Conservation (phyloP, 805 yeast genomes). For the Vanderwaltozyma yarrowii region DNA sequence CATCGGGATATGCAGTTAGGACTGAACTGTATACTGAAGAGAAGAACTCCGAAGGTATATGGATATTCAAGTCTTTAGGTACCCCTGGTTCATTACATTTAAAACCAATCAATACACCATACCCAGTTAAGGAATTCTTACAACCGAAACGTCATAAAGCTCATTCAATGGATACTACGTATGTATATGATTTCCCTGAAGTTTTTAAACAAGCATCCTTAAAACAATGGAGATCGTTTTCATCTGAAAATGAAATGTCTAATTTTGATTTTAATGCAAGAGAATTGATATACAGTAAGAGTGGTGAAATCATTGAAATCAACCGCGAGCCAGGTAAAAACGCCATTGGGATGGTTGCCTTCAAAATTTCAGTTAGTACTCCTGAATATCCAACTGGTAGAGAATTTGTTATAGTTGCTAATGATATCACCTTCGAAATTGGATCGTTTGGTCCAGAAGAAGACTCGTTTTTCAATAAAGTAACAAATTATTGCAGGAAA, state of each 20-base stretch:
- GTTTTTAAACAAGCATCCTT: slow-evolving; percentile 86
- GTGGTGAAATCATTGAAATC: slow-evolving; percentile 70
- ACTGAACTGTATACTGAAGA: slow-evolving; percentile 91
- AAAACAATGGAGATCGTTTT: slow-evolving; percentile 69
- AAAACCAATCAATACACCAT: slow-evolving; percentile 89
- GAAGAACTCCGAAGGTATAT: slow-evolving; percentile 81
- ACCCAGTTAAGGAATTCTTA: slow-evolving; percentile 93
- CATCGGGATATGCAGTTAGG: slow-evolving; percentile 94
- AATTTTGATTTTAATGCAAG: slow-evolving; percentile 61
- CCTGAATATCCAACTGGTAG: slow-evolving; percentile 97
- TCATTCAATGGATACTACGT: slow-evolving; percentile 95
- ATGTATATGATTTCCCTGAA: slow-evolving; percentile 98
- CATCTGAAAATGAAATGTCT: slow-evolving; percentile 36
- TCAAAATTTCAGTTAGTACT: slow-evolving; percentile 80
- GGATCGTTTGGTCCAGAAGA: slow-evolving; percentile 99
- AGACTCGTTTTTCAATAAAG: slow-evolving; percentile 83
- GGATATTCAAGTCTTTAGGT: slow-evolving; percentile 94
- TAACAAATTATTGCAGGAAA: slow-evolving; percentile 82
- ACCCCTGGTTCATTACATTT: slow-evolving; percentile 94
- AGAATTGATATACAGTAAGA: slow-evolving; percentile 79
- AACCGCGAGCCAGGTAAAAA: slow-evolving; percentile 94
- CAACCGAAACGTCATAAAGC: slow-evolving; percentile 99
- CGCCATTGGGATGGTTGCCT: slow-evolving; percentile 95
- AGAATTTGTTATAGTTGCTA: slow-evolving; percentile 83
- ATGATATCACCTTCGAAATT: slow-evolving; percentile 94